Percentiles rank a stretch among this genome's conserved stretches.
Evolutionary conservation across 78 protist genomes (phyloP).

Genomic region (Cavenderia fasciculata): DNA sequence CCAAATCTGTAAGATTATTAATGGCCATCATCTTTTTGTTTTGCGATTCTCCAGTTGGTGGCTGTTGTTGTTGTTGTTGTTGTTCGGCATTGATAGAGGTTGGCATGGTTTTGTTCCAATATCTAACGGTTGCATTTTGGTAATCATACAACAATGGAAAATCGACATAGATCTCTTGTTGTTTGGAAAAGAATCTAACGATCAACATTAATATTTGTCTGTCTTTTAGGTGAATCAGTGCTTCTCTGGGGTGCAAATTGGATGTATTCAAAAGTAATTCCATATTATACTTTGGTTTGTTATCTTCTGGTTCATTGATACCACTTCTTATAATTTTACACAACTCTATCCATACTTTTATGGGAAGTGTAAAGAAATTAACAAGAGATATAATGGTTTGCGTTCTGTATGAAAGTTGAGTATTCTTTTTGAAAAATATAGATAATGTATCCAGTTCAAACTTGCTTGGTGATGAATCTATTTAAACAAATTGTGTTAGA

Average conservation of each 20-base stretch:
- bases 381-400: conserved; percentile 39
- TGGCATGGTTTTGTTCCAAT: conserved; percentile 25
- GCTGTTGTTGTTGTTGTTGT: conserved; percentile 30
- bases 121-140: neutral
- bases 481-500: too few species aligned
- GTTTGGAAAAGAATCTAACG: neutral
- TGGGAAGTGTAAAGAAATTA: conserved; percentile 38
- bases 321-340: neutral
- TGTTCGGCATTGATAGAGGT: neutral
- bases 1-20: too few species aligned
- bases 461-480: too few species aligned
- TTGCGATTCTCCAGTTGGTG: too few species aligned
- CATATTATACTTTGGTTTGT: neutral
- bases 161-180: neutral
- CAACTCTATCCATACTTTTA: neutral
- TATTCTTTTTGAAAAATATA: conserved; percentile 30
- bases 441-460: neutral
- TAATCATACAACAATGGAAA: neutral
- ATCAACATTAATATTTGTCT: neutral
- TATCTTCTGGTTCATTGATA: neutral
- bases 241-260: conserved; percentile 13
- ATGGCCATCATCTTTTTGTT: too few species aligned
- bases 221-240: conserved; percentile 9
- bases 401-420: neutral
- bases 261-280: conserved; percentile 7